These are phyloP conservation scores for Sclerotinia sclerotiorum DNA, from an alignment of 2,329 filamentous ascomycete genomes.

Conservation along the genomic window DNA sequence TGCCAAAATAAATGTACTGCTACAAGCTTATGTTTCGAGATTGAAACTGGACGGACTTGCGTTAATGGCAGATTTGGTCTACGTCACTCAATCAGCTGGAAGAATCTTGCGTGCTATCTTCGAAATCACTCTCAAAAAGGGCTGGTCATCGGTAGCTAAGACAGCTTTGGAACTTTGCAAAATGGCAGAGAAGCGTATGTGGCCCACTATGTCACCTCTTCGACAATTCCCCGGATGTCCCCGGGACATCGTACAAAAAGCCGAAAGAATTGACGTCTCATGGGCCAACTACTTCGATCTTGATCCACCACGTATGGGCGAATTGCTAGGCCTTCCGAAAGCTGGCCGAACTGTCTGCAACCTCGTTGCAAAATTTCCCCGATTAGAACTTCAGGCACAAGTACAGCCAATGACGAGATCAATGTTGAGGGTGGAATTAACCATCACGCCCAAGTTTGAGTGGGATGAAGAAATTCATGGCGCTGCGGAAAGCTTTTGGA, in stretches of 20 bases:
- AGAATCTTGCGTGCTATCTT: constrained; percentile 95
- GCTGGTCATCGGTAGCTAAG: constrained; percentile 91
- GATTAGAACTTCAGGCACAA: constrained; percentile 87
- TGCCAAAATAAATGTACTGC: constrained; percentile 95
- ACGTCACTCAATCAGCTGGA: constrained; percentile 95
- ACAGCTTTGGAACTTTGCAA: constrained; percentile 93
- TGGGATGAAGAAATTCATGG: constrained; percentile 94
- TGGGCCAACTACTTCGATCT: constrained; percentile 96
- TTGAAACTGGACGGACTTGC: constrained; percentile 92
- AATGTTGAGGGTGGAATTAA: constrained; percentile 85
- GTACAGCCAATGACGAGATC: constrained; percentile 94
- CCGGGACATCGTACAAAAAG: constrained; percentile 83
- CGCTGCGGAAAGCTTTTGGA: constrained; percentile 90
- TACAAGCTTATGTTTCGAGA: constrained; percentile 95
- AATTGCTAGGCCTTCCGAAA: constrained; percentile 86
- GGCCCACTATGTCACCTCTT: constrained; percentile 96
- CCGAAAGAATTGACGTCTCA: constrained; percentile 89
- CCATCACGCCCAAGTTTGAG: constrained; percentile 89
- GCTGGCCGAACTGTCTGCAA: constrained; percentile 82
- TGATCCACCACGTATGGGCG: constrained; percentile 93
- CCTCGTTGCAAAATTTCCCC: constrained; percentile 87
- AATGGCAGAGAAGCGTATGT: constrained; percentile 99
- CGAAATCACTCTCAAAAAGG: constrained; percentile 95
- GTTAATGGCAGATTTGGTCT: constrained; percentile 97
- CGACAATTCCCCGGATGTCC: constrained; percentile 85